A percentile compares a stretch with the other conserved stretches of the same genome.
Evolutionary conservation across 305 asterid species (phyloP).

Genomic region (Fraxinus sp.): DNA sequence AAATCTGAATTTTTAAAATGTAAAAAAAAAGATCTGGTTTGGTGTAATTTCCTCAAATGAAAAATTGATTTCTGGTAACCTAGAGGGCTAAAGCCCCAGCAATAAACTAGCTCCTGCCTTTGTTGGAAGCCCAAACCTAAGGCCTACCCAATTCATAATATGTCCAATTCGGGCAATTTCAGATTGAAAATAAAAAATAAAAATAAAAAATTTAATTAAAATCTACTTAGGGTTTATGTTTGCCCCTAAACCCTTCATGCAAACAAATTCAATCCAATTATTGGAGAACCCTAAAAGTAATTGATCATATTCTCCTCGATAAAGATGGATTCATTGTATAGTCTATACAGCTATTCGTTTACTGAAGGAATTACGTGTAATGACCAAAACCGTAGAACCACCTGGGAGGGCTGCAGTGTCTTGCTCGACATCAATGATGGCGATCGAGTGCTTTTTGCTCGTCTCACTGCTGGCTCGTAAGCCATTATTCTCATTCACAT

Average conservation of each 20-base stretch:
- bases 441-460: slow-evolving; percentile 83
- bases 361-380: slow-evolving; percentile 30
- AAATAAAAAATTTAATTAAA: background rate
- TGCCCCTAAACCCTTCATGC: background rate
- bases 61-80: background rate
- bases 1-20: too few relatives aligned
- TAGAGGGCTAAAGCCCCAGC: background rate
- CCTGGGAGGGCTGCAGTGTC: slow-evolving; percentile 95
- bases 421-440: slow-evolving; percentile 95
- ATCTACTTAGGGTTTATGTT: background rate
- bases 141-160: background rate
- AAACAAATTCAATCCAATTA: background rate
- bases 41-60: too few relatives aligned
- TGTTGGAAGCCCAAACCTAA: background rate
- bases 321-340: background rate
- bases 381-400: slow-evolving; percentile 49
- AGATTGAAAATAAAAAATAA: background rate
- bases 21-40: too few relatives aligned
- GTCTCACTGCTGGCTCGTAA: slow-evolving; percentile 82
- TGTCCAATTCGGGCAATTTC: background rate
- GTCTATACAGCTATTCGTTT: too few relatives aligned
- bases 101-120: background rate
- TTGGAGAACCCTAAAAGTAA: background rate
- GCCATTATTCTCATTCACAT: slow-evolving; percentile 17
- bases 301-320: background rate